Evolutionary conservation across 108 stramenopile genomes (phyloP).

Genomic region (Cyclotella choctawhatcheeana): DNA sequence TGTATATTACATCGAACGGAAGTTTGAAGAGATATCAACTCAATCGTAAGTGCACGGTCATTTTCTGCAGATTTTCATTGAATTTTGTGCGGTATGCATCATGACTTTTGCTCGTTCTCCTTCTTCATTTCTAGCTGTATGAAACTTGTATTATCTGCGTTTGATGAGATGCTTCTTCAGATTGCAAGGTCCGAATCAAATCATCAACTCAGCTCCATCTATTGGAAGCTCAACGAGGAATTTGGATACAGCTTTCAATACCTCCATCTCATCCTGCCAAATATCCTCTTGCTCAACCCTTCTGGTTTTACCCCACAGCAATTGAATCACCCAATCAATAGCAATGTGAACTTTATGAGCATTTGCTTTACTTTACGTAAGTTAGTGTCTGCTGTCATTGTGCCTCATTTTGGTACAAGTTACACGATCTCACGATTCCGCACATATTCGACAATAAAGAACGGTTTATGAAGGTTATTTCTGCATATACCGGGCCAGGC

Average conservation of each 20-base stretch:
- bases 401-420: neutral
- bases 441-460: no score
- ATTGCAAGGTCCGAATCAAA: conserved; percentile 16
- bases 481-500: conserved; percentile 18
- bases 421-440: no score
- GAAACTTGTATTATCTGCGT: conserved; percentile 25
- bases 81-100: neutral
- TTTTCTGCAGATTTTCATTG: neutral
- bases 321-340: neutral
- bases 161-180: conserved; percentile 30
- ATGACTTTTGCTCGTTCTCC: neutral
- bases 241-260: conserved; percentile 36
- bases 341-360: neutral
- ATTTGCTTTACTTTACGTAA: neutral
- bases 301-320: neutral
- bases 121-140: neutral
- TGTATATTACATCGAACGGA: conserved; percentile 24
- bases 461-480: conserved; percentile 38
- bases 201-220: conserved; percentile 8
- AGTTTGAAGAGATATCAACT: conserved; percentile 47
- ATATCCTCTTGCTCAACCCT: conserved; percentile 14
- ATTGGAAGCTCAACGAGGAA: conserved; percentile 14
- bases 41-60: neutral
- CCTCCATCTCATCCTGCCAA: conserved; percentile 29
- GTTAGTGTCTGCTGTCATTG: neutral